Base-by-base conservation (phyloP, 192 early-diverging fungal genomes). In the Backusella macrospora region DNA sequence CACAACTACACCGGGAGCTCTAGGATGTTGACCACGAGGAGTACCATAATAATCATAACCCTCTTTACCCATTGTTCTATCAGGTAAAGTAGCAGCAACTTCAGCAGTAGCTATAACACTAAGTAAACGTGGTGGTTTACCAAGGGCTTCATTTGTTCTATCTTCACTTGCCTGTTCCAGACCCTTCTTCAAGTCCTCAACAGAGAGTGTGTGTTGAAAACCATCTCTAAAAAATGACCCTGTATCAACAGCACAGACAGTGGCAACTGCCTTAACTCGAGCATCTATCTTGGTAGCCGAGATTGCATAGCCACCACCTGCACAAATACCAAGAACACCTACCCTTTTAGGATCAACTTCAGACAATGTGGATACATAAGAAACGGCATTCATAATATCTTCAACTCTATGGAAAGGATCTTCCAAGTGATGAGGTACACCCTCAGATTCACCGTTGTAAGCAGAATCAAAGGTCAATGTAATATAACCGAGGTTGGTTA, bases 241-340 rank as follows among this genome's bases (percentile, higher is more conserved):
- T 12, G 71, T 6, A 65, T 67, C 55, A 5, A 68, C 78, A 3
- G 29, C 64, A 12, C 73, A 67, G 40, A 72, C 49, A 29, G 49
- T 59, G 1, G 64, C 78, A 8, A 75, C 38, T 18, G 74, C 78
- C 49, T 71, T 79, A 63, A 79, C 39, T 13, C 78, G 78, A 3
- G 6, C 4, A 34, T 79, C 78, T 3, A 63, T 49, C n/a, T 74
- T 67, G 12, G 74, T 62, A 5, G 73, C 64, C 34, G 29, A 18
- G 16, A 75, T 6, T 1, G 52, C 63, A 18, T 75, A 79, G 23
- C 78, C 78, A 9, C 78, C 78, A 39, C 78, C 65, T 4, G 78
- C 78, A 59, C 78, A 79, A 29, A 79, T 37, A 43, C 78, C 78
- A n/a, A 79, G 26, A 21, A 75, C 38, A n/a, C 78, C 78, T 23